Conservation (phyloP, 768 basidiomycete species). For the Mycena galopus region DNA sequence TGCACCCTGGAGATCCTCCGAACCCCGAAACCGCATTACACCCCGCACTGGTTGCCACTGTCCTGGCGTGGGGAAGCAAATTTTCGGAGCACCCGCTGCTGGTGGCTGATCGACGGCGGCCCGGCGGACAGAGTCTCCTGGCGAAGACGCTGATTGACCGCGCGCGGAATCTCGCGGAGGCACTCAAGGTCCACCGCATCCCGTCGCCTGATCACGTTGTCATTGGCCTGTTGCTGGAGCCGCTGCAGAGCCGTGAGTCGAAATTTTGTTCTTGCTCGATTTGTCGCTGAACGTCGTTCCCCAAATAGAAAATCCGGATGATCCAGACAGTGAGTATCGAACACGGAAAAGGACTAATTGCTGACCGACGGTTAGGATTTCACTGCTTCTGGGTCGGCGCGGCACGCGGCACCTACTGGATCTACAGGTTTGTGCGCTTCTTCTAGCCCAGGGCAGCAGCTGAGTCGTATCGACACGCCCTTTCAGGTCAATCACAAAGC, state of each 20-base stretch:
- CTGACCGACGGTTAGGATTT: slow-evolving; percentile 66
- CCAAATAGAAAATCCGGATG: slow-evolving; percentile 79
- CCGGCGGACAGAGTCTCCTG: slow-evolving; percentile 79
- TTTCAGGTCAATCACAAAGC: slow-evolving; percentile 87
- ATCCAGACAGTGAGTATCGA: slow-evolving; percentile 71
- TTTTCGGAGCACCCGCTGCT: slow-evolving; percentile 93
- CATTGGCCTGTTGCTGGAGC: slow-evolving; percentile 84
- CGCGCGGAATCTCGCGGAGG: slow-evolving; percentile 88
- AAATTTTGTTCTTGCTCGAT: slow-evolving; percentile 13
- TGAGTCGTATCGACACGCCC: slow-evolving; percentile 19
- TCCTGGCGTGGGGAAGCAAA: slow-evolving; percentile 92
- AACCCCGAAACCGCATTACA: slow-evolving; percentile 60
- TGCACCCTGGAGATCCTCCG: slow-evolving; percentile 42
- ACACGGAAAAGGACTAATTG: slow-evolving; percentile 23
- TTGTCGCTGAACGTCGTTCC: slow-evolving; percentile 7
- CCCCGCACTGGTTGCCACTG: slow-evolving; percentile 85
- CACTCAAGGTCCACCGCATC: slow-evolving; percentile 87
- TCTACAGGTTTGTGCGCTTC: slow-evolving; percentile 67
- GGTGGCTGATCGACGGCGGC: slow-evolving; percentile 79
- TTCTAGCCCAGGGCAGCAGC: slow-evolving; percentile 1
- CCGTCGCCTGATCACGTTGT: slow-evolving; percentile 86
- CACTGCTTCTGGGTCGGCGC: slow-evolving; percentile 88
- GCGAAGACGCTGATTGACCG: slow-evolving; percentile 84
- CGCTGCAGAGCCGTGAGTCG: slow-evolving; percentile 87
- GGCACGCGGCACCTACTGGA: slow-evolving; percentile 85